A percentile compares a stretch with the other conserved stretches of the same genome.
Conservation (phyloP, 306 rosid genomes). For the Trifolium pratense region DNA sequence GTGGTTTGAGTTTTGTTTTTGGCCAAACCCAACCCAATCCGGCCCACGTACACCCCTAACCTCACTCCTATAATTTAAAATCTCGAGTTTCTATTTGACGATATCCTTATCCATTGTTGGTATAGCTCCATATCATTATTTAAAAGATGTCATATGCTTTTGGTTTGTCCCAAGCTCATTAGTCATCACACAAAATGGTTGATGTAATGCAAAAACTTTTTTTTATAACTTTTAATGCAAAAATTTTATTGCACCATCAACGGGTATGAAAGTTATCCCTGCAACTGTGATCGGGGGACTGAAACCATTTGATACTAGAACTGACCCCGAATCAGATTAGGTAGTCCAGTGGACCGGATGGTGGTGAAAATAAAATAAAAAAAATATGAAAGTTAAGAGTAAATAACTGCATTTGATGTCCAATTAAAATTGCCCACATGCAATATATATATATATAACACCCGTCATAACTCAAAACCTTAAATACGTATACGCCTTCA, state of each 20-base stretch:
- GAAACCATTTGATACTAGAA: no score
- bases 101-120: background rate
- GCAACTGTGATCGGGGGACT: no score
- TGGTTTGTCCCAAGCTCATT: background rate
- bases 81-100: background rate
- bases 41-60: no score
- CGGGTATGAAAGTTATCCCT: background rate
- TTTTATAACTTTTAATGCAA: background rate
- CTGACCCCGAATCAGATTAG: no score
- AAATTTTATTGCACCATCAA: background rate
- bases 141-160: no score
- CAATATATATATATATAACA: constrained; percentile 3
- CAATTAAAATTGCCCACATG: background rate
- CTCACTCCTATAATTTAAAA: no score
- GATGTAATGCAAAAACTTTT: background rate
- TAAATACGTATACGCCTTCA: background rate
- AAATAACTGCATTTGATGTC: background rate
- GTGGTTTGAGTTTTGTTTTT: no score
- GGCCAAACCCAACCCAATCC: no score
- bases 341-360: no score
- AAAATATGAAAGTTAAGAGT: background rate
- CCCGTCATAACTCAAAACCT: background rate
- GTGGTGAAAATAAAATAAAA: no score
- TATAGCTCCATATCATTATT: no score
- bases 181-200: background rate